These are phyloP conservation scores for Colletotrichum spaethianum DNA, from an alignment of 2,329 filamentous ascomycete genomes.

Conservation along the genomic window DNA sequence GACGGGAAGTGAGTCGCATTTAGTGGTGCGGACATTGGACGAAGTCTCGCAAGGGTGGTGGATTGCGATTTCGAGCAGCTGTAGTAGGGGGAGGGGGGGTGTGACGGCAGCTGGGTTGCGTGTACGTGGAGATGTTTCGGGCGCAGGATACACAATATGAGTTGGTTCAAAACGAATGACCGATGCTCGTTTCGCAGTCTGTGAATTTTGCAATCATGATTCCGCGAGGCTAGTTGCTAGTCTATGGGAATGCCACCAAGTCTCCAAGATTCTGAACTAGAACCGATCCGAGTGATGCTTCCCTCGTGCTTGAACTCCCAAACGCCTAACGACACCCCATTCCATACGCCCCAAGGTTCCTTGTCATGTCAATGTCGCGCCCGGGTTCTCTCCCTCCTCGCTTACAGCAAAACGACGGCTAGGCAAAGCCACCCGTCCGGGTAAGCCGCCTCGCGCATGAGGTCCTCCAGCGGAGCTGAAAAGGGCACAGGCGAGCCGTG, in stretches of 20 bases:
- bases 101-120: background rate
- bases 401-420: slow-evolving; percentile 78
- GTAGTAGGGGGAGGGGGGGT: too few species aligned
- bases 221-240: background rate
- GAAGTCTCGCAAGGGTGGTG: background rate
- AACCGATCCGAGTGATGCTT: background rate
- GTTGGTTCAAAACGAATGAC: background rate
- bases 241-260: background rate
- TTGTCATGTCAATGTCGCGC: background rate
- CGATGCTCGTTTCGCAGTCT: background rate
- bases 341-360: background rate
- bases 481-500: slow-evolving; percentile 91
- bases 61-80: background rate
- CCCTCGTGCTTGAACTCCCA: background rate
- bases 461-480: slow-evolving; percentile 82
- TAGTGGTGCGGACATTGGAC: background rate
- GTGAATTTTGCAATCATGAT: background rate
- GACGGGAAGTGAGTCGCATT: background rate
- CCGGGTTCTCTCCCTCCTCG: background rate
- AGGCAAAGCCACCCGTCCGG: slow-evolving; percentile 93
- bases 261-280: background rate
- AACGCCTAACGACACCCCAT: background rate
- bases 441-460: slow-evolving; percentile 87
- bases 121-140: background rate
- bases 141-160: background rate